Evolutionary conservation across 108 stramenopile genomes (phyloP), one percentile per base, ranked within the genome.

Genomic region (Schizochytrium sp.): DNA sequence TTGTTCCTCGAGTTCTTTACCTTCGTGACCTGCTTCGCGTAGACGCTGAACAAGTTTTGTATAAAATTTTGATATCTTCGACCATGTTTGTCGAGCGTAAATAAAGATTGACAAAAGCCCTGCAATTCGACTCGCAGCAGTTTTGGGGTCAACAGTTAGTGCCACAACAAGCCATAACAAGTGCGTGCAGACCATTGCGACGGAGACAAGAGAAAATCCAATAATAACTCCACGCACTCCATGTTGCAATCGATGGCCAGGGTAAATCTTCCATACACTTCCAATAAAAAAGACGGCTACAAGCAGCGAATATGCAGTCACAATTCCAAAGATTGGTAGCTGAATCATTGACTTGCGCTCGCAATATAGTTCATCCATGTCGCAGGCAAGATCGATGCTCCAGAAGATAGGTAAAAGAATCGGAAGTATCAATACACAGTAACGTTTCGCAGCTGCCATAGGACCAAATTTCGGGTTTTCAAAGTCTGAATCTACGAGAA

Each of bases 371-470:
- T 83, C 76, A 40, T 83, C 40, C 47, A 55, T 55, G 76, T 55
- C 76, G 76, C 76, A 83, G 15, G 50, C 76, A 5, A 69, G 15
- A 8, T 69, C 64, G 28, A 69, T 69, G 64, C 64, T 69, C 64
- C 64, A 69, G 19, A 69, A 44, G 42, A 69, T 69, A 7, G 64
- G 64, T 44, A 69, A 69, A 15, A 69, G 64, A 8, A 38, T 44
- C 0, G 64, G 64, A 7, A 69, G 64, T 44, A 69, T 7, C 2
- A 69, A 44, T 15, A 69, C 64, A 3, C 64, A 69, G 28, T 69
- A 69, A 38, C 44, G 64, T 3, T 69, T 69, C 15, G 64, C 64
- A 15, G 64, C 64, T 28, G 8, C 5, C 12, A 8, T 7, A 7
- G 64, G 64, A 44, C 64, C 64, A 8, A 69, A 38, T 8, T 38